Percentiles rank a stretch among this genome's conserved stretches.
These are phyloP conservation scores for Apiospora kogelbergensis DNA, from an alignment of 2,329 filamentous ascomycete genomes.

Conservation along the genomic window DNA sequence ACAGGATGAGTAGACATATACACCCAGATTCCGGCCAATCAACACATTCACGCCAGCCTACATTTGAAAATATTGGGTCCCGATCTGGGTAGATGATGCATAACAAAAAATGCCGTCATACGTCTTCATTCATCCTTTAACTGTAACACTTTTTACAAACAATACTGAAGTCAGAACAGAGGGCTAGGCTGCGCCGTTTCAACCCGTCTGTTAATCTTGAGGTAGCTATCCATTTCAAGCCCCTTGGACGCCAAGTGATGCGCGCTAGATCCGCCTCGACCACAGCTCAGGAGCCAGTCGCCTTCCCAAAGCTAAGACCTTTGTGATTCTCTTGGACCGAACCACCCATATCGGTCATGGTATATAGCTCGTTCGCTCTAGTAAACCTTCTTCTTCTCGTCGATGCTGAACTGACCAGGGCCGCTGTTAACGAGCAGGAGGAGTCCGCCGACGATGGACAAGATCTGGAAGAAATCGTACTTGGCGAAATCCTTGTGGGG, in stretches of 20 bases:
- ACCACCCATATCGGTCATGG: background rate
- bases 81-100: background rate
- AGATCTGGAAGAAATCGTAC: conserved; percentile 99
- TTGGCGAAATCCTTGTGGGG: conserved; percentile 99
- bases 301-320: background rate
- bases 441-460: conserved; percentile 96
- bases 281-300: background rate
- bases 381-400: conserved; percentile 99
- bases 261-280: conserved; percentile 4
- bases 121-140: conserved; percentile 12
- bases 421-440: conserved; percentile 98
- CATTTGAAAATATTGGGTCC: background rate
- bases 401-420: conserved; percentile 94
- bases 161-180: background rate
- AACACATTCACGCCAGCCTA: background rate
- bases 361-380: conserved; percentile 40
- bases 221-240: conserved; percentile 11
- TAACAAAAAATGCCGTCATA: background rate
- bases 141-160: conserved; percentile 13
- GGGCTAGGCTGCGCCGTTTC: conserved; percentile 15
- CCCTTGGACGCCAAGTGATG: conserved; percentile 15
- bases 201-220: conserved; percentile 9
- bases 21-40: no score
- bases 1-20: background rate
- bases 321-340: background rate